Conservation (phyloP, 805 yeast species). For the Cephaloascus fragrans region DNA sequence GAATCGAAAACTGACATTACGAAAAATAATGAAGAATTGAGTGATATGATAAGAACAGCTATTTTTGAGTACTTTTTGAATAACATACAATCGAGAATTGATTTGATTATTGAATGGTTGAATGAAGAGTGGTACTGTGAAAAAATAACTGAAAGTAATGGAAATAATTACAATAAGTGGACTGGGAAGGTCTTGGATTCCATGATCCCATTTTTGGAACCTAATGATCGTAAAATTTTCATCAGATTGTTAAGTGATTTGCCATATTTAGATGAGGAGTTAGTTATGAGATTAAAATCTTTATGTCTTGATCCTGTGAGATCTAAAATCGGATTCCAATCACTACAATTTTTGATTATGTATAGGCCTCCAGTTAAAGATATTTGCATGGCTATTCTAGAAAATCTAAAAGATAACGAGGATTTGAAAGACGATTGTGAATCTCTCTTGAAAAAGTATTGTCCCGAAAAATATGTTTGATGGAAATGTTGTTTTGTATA, state of each 20-base stretch:
- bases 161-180: conserved; percentile 50
- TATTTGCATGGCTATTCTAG: conserved; percentile 38
- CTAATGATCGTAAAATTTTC: conserved; percentile 69
- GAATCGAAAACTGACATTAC: conserved; percentile 12
- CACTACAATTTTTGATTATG: conserved; percentile 77
- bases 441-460: conserved; percentile 37
- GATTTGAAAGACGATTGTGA: conserved; percentile 38
- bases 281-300: conserved; percentile 59
- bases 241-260: conserved; percentile 80
- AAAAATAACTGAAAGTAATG: conserved; percentile 25
- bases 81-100: conserved; percentile 64
- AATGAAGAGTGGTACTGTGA: conserved; percentile 90
- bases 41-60: conserved; percentile 58
- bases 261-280: conserved; percentile 58
- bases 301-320: conserved; percentile 83
- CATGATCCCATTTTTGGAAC: conserved; percentile 76
- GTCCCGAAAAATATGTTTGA: not conserved
- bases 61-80: conserved; percentile 64
- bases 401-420: conserved; percentile 40
- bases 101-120: conserved; percentile 80
- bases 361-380: conserved; percentile 78
- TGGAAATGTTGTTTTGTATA: too few species aligned
- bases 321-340: conserved; percentile 68
- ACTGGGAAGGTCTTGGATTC: conserved; percentile 64
- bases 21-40: conserved; percentile 25